Percentiles rank a stretch among this genome's conserved stretches.
These are phyloP conservation scores for Xylariaceae sp. DNA, from an alignment of 2,329 filamentous ascomycete genomes.

Conservation along the genomic window DNA sequence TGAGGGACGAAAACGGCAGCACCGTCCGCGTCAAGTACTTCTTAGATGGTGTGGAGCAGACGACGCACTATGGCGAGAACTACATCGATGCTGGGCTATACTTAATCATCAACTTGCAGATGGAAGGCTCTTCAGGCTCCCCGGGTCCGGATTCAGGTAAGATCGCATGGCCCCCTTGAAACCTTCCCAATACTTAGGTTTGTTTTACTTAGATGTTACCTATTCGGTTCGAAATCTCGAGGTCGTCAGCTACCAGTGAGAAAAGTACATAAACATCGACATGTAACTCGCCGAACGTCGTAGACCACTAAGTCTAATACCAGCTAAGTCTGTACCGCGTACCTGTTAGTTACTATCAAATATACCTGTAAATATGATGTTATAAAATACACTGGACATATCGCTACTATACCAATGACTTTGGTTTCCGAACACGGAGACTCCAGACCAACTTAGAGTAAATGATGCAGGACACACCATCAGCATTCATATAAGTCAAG, in stretches of 20 bases:
- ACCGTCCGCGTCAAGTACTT: slow-evolving; percentile 47
- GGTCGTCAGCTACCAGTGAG: slow-evolving; percentile 10
- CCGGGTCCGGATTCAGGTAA: slow-evolving; percentile 11
- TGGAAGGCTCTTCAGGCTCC: slow-evolving; percentile 15
- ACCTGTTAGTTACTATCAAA: not conserved
- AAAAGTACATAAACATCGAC: not conserved
- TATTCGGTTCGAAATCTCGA: slow-evolving; percentile 11
- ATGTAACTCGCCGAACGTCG: not conserved
- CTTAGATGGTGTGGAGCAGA: slow-evolving; percentile 43
- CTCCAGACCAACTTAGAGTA: not conserved
- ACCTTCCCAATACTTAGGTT: not conserved
- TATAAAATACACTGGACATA: not conserved
- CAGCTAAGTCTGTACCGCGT: not conserved
- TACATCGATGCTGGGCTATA: slow-evolving; percentile 40
- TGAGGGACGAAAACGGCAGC: slow-evolving; percentile 45
- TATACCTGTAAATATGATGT: not conserved
- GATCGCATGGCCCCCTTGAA: not conserved
- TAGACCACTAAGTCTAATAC: not conserved
- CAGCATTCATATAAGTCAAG: too few relatives aligned
- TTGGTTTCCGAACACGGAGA: not conserved
- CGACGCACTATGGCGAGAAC: slow-evolving; percentile 46
- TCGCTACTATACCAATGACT: not conserved
- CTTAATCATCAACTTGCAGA: slow-evolving; percentile 20
- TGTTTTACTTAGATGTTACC: slow-evolving; percentile 1
- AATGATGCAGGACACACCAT: too few relatives aligned